Conservation (phyloP, 2,329 filamentous ascomycete genomes). For the Fusarium longipes region DNA sequence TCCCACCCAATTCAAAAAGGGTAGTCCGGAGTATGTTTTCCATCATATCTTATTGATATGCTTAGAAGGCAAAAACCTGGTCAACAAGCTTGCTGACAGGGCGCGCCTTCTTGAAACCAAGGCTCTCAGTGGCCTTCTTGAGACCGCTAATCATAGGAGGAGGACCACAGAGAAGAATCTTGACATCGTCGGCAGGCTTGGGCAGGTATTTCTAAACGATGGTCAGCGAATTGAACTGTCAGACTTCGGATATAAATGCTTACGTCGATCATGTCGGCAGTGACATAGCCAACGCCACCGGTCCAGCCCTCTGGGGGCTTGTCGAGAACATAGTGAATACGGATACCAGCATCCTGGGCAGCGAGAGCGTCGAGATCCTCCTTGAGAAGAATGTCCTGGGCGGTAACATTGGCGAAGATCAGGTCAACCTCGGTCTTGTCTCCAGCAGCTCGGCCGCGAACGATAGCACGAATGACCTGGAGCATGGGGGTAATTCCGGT, state of each 20-base stretch:
- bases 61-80: constrained; percentile 92
- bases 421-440: constrained; percentile 92
- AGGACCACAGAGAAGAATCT: constrained; percentile 93
- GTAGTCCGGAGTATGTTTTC: neutral
- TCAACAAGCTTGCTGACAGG: constrained; percentile 98
- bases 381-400: constrained; percentile 90
- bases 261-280: constrained; percentile 93
- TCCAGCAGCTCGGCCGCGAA: constrained; percentile 79
- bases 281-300: constrained; percentile 94
- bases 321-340: constrained; percentile 95
- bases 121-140: constrained; percentile 92
- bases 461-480: constrained; percentile 91
- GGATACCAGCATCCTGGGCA: constrained; percentile 81
- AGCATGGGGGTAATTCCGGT: constrained; percentile 99
- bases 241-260: constrained; percentile 40
- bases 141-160: constrained; percentile 96
- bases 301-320: constrained; percentile 93
- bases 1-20: constrained; percentile 1
- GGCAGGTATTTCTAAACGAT: constrained; percentile 76
- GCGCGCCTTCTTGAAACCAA: constrained; percentile 91
- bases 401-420: constrained; percentile 96
- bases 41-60: neutral
- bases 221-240: constrained; percentile 43
- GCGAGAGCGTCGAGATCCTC: constrained; percentile 88
- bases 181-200: constrained; percentile 85